phyloP scores from a whole-genome alignment of 257 asterid species.

The Lithospermum erythrorhizon region DNA sequence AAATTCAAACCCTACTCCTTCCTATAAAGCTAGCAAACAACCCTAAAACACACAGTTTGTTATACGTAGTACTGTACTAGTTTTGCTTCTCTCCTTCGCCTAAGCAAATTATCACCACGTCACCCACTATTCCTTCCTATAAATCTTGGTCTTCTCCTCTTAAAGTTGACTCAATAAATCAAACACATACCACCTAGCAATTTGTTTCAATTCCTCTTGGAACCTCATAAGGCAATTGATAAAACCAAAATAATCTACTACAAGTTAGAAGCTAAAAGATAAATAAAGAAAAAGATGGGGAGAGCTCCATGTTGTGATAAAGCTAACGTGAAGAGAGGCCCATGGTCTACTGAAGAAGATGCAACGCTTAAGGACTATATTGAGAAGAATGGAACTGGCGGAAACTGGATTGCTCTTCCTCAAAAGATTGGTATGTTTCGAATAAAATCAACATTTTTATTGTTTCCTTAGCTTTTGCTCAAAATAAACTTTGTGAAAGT shows the following conservation, averaged over 20 bases:
- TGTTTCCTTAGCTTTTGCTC: too few species aligned
- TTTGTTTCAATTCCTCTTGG: not conserved
- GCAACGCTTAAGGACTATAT: slow-evolving; percentile 76
- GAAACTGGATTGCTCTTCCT: slow-evolving; percentile 97
- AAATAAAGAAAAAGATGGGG: slow-evolving; percentile 50
- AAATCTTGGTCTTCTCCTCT: slow-evolving; percentile 60
- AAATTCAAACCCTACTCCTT: too few species aligned
- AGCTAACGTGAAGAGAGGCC: slow-evolving; percentile 87
- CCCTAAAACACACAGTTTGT: too few species aligned
- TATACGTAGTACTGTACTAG: too few species aligned
- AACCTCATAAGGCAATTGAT: not conserved
- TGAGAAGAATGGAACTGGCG: slow-evolving; percentile 75
- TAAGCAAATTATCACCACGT: too few species aligned
- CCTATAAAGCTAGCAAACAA: too few species aligned
- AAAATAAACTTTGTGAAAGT: too few species aligned
- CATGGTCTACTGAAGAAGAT: slow-evolving; percentile 98
- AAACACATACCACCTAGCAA: slow-evolving; percentile 6
- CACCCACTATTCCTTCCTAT: slow-evolving; percentile 39
- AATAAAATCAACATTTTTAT: too few species aligned
- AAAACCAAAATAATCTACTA: not conserved
- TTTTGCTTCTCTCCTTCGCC: too few species aligned
- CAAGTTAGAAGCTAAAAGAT: not conserved
- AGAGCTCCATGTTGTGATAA: slow-evolving; percentile 99
- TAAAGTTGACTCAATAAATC: slow-evolving; percentile 17
- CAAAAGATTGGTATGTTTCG: slow-evolving; percentile 62